A percentile compares a stretch with the other conserved stretches of the same genome.
These are phyloP conservation scores for Pigoraptor vietnamica DNA, from an alignment of 78 protist genomes.

Conservation along the genomic window DNA sequence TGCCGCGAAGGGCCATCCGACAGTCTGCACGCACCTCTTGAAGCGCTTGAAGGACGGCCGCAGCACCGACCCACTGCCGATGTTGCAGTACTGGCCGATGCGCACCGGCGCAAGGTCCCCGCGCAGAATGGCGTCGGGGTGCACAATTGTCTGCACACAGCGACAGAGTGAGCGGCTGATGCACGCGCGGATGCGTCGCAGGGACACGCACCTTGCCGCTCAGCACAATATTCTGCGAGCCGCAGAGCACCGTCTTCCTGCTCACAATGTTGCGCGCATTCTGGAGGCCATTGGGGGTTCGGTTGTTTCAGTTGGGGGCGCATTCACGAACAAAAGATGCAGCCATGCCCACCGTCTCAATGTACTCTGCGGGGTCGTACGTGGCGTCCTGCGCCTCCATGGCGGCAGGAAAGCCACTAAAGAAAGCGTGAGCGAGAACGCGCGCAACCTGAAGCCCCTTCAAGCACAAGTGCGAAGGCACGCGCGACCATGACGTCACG, in stretches of 20 bases:
- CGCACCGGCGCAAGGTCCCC: background rate
- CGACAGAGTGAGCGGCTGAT: background rate
- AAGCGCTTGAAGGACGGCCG: background rate
- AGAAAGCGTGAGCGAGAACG: background rate
- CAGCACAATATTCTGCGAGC: background rate
- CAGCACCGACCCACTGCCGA: background rate
- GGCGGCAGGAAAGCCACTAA: background rate
- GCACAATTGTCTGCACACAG: background rate
- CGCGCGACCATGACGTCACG: no score
- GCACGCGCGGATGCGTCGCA: background rate
- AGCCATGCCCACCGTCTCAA: background rate
- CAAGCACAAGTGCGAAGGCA: no score
- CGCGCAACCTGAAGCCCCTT: no score
- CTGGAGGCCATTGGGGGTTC: background rate
- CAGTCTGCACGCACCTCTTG: background rate
- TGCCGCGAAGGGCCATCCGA: no score
- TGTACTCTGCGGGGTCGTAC: background rate
- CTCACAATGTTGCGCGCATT: background rate
- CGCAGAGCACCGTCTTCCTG: background rate
- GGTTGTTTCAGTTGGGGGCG: background rate
- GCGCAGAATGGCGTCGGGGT: background rate
- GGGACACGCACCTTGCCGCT: background rate
- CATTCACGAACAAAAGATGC: no score
- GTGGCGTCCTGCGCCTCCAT: background rate
- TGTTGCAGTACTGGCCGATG: background rate